phyloP scores from a whole-genome alignment of 2,329 filamentous ascomycete genomes.

The Xylogone sp. region DNA sequence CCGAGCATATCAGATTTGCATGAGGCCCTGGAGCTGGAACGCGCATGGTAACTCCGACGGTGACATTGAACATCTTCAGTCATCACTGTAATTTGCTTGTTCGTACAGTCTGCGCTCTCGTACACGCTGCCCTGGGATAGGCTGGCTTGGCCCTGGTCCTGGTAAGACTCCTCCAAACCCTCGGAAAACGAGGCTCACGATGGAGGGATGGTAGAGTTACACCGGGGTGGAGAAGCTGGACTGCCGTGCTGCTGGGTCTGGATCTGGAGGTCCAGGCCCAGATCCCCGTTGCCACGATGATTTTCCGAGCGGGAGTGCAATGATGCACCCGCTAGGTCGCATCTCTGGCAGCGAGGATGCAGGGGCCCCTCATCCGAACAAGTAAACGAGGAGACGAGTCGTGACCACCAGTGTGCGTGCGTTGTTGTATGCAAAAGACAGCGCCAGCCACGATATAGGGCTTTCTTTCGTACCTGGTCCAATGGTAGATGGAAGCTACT shows the following conservation, averaged over 20 bases:
- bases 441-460: neutral
- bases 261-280: neutral
- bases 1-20: no score
- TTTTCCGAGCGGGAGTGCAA: neutral
- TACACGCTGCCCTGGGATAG: neutral
- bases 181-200: neutral
- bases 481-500: neutral
- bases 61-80: neutral
- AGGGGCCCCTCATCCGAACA: neutral
- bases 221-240: neutral
- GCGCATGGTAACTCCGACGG: neutral
- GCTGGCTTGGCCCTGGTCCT: neutral
- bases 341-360: neutral
- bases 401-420: no score
- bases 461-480: neutral
- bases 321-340: neutral
- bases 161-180: neutral
- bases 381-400: no score
- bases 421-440: no score
- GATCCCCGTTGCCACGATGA: conserved; percentile 6
- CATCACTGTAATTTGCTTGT: neutral
- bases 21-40: neutral
- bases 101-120: neutral
- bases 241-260: neutral
- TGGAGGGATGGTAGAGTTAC: neutral